phyloP scores from a whole-genome alignment of 192 early-diverging fungal species.

The Coemansia brasiliensis region DNA sequence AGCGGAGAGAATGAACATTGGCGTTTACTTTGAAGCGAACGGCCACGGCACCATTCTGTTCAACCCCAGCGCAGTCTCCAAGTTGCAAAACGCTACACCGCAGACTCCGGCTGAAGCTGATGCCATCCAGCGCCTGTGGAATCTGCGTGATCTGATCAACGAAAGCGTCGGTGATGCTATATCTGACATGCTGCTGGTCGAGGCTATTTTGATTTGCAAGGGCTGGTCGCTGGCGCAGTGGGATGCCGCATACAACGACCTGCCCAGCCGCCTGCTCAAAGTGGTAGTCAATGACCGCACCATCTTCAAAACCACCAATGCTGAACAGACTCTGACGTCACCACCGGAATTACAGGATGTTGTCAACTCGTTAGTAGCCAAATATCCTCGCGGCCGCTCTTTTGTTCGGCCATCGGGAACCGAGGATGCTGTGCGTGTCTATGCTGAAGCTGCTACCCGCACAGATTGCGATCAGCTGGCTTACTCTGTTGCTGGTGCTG shows the following conservation, averaged over 20 bases:
- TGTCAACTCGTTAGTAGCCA: conserved; percentile 80
- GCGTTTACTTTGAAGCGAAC: conserved; percentile 99
- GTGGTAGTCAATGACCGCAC: conserved; percentile 85
- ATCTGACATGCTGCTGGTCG: conserved; percentile 94
- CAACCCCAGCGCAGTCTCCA: conserved; percentile 76
- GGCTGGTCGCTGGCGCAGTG: conserved; percentile 82
- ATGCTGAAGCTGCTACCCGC: conserved; percentile 95
- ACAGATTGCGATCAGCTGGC: conserved; percentile 86
- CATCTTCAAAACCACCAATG: conserved; percentile 94
- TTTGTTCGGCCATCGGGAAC: conserved; percentile 99
- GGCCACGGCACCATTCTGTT: conserved; percentile 99
- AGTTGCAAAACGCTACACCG: conserved; percentile 26
- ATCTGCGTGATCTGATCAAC: conserved; percentile 93
- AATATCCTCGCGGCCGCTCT: conserved; percentile 83
- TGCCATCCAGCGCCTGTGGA: conserved; percentile 77
- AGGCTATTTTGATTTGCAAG: conserved; percentile 83
- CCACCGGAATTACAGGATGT: conserved; percentile 86
- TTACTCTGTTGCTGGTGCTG: conserved; percentile 82
- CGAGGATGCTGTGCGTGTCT: conserved; percentile 98
- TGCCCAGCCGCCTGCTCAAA: conserved; percentile 94
- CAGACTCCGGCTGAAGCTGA: conserved; percentile 72
- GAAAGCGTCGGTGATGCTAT: conserved; percentile 98
- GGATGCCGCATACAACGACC: conserved; percentile 91
- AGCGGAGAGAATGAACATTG: conserved; percentile 94
- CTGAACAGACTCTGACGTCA: conserved; percentile 86